Evolutionary conservation across 164 flowering plant genomes (phyloP), one percentile per base, ranked within the genome.

Genomic region (Litsea cubeba): DNA sequence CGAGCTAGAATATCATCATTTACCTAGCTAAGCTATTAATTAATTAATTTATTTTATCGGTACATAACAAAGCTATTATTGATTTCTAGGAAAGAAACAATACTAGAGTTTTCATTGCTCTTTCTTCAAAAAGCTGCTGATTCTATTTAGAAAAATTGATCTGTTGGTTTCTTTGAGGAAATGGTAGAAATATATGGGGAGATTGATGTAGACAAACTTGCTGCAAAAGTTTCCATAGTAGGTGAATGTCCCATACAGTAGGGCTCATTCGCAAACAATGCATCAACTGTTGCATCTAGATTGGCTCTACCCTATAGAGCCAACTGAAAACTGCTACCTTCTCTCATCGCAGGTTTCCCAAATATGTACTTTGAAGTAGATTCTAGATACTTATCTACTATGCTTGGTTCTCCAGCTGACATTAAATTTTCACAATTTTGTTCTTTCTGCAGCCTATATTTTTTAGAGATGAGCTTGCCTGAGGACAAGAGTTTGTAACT

Each of bases 391-490:
- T 54, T 18, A 3, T 54, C n/a, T 54, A 54, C 60, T 54, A 3
- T 54, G 60, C 60, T 17, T 54, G 60, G 60, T 54, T 15, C 20
- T 20, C n/a, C 60, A 54, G n/a, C 60, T 54, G 12, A 54, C 60
- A 1, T 54, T 54, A 15, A 12, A 54, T 54, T 54, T 54, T 54
- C 20, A 14, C 60, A 54, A 40, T 54, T 54, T 54, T 54, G 60
- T 12, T 65, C 18, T 63, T 76, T 82, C 68, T 74, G 73, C 91
- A 90, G 95, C 78, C 79, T 95, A 20, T 95, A 95, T 78, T 91
- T 95, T 79, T 93, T 93, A 25, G 92, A 93, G 80, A 84, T 90
- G 72, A 93, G 99, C 90, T 86, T 95, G 77, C 98, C 99, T 1
- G 79, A 82, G 81, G 98, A 93, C 60, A 85, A 90, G 87, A 85